These are phyloP conservation scores for Rhizoctonia solani DNA, from an alignment of 1,284 basidiomycete genomes.

Conservation along the genomic window DNA sequence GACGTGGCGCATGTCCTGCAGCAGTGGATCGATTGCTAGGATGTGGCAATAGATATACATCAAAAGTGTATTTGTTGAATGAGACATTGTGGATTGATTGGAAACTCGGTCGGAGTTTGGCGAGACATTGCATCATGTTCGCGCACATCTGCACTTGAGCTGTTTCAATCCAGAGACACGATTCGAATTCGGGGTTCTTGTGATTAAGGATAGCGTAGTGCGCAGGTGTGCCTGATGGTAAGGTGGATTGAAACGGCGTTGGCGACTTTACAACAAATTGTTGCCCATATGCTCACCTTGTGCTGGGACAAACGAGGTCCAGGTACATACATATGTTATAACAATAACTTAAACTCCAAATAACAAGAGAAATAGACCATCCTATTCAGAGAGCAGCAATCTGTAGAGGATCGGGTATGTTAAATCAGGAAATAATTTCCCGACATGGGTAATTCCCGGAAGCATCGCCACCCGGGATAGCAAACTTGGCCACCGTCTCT, in stretches of 20 bases:
- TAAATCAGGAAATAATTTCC: background rate
- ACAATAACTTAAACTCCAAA: no score
- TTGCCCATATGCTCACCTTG: background rate
- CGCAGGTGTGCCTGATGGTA: no score
- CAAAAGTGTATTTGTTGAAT: background rate
- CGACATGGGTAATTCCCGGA: constrained; percentile 16
- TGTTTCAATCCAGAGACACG: background rate
- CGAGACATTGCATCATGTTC: background rate
- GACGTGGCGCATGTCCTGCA: constrained; percentile 21
- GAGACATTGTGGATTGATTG: background rate
- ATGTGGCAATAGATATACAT: no score
- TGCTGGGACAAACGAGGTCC: background rate
- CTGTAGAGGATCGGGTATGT: background rate
- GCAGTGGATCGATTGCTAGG: no score
- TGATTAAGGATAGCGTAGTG: background rate
- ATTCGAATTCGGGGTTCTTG: background rate
- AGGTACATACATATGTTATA: no score
- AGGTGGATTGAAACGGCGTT: no score
- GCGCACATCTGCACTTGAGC: background rate
- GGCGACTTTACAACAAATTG: no score
- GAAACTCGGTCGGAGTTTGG: constrained; percentile 4
- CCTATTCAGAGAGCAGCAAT: no score
- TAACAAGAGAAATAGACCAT: no score
- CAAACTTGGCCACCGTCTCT: constrained; percentile 23
- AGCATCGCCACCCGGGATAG: constrained; percentile 20